Conservation (phyloP, 2,329 filamentous ascomycete species). For the Hypoxylon sp. region DNA sequence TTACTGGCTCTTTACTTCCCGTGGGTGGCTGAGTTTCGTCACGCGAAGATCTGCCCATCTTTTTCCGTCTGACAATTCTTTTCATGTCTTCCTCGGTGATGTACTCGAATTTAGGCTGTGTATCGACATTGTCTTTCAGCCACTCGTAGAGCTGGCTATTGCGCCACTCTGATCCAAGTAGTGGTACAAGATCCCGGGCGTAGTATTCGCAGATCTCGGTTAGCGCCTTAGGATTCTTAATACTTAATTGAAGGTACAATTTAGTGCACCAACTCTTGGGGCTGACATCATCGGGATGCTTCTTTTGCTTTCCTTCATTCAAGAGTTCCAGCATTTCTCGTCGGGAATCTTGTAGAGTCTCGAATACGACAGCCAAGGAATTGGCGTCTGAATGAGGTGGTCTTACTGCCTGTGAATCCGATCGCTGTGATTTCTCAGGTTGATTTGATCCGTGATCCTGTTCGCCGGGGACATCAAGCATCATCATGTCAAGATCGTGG, state of each 20-base stretch:
- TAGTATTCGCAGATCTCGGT: conserved; percentile 64
- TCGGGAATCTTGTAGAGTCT: conserved; percentile 49
- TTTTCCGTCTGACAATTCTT: conserved; percentile 49
- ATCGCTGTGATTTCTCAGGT: background rate
- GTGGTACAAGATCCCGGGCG: conserved; percentile 56
- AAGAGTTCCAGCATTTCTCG: conserved; percentile 49
- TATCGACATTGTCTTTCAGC: conserved; percentile 51
- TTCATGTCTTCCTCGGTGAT: conserved; percentile 50
- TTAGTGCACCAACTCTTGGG: conserved; percentile 50
- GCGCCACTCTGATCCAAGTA: conserved; percentile 53
- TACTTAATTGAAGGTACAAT: conserved; percentile 59
- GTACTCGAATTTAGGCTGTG: conserved; percentile 47
- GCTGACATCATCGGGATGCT: conserved; percentile 52
- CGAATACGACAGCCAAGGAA: conserved; percentile 40
- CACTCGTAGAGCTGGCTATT: conserved; percentile 53
- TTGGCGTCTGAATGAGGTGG: conserved; percentile 3
- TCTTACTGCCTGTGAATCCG: background rate
- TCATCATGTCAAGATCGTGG: conserved; percentile 47
- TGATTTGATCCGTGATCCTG: background rate
- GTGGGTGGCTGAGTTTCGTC: conserved; percentile 26
- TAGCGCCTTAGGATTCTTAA: conserved; percentile 56
- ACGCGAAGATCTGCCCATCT: conserved; percentile 43
- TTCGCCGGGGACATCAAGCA: conserved; percentile 46
- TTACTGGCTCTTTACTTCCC: conserved; percentile 42
- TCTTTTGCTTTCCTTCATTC: conserved; percentile 50